A percentile compares a stretch with the other conserved stretches of the same genome.
Conservation (phyloP, 2,329 filamentous ascomycete genomes). For the Penicillium rolfsii region DNA sequence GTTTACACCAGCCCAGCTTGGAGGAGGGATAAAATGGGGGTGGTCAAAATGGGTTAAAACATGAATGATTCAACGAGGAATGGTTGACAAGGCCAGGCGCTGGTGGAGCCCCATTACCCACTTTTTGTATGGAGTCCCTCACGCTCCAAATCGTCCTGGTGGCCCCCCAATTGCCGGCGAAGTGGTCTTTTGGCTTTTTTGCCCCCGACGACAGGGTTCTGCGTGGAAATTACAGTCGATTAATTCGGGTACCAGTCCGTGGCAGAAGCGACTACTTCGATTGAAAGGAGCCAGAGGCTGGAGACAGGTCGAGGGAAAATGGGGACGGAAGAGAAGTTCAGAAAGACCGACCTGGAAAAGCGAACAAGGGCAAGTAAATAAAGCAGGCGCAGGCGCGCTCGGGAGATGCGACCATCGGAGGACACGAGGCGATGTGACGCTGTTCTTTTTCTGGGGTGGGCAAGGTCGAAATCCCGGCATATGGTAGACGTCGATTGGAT, state of each 20-base stretch:
- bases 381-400: neutral
- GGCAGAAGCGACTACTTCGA: neutral
- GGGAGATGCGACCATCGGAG: slow-evolving; percentile 41
- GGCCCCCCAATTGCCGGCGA: neutral
- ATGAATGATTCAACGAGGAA: slow-evolving; percentile 1
- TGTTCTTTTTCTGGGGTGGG: slow-evolving; percentile 27
- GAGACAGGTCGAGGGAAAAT: neutral
- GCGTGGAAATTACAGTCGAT: neutral
- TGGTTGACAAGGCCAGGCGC: slow-evolving; percentile 4
- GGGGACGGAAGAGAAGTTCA: neutral
- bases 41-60: neutral
- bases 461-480: slow-evolving; percentile 18
- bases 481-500: neutral
- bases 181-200: neutral
- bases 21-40: neutral
- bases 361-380: slow-evolving; percentile 4
- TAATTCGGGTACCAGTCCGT: neutral
- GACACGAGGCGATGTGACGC: slow-evolving; percentile 42
- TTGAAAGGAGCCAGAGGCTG: slow-evolving; percentile 2
- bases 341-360: neutral
- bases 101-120: slow-evolving; percentile 7
- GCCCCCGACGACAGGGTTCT: neutral
- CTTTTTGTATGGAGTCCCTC: slow-evolving; percentile 5
- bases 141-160: slow-evolving; percentile 1
- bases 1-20: neutral